A percentile compares a stretch with the other conserved stretches of the same genome.
Conservation (phyloP, 2,329 filamentous ascomycete genomes). For the Sarocladium oryzae region DNA sequence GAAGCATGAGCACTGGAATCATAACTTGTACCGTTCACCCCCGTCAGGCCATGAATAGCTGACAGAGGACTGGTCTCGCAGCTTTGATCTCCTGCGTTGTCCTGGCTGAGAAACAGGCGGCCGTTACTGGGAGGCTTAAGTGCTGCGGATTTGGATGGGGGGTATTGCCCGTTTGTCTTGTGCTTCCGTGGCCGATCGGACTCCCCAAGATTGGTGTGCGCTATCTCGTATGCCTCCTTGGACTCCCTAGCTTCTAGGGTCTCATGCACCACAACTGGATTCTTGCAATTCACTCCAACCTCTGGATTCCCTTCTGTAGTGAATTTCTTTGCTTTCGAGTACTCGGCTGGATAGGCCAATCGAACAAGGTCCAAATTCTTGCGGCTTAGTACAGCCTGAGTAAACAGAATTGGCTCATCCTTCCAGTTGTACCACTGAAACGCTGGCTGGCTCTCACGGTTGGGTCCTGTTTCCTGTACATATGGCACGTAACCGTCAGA, state of each 20-base stretch:
- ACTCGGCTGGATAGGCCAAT: conserved; percentile 26
- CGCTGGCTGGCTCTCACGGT: conserved; percentile 26
- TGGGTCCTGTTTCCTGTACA: conserved; percentile 20
- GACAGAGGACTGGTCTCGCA: neutral
- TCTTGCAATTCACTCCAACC: neutral
- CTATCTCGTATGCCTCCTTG: conserved; percentile 4
- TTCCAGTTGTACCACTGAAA: conserved; percentile 36
- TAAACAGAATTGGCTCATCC: conserved; percentile 22
- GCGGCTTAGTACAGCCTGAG: conserved; percentile 26
- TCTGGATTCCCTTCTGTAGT: conserved; percentile 4
- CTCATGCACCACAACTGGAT: neutral
- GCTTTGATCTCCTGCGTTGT: no score
- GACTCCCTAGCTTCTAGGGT: neutral
- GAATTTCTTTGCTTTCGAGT: conserved; percentile 16
- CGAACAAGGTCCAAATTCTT: conserved; percentile 29
- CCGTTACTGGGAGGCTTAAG: neutral
- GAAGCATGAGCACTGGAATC: neutral
- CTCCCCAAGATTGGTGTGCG: neutral
- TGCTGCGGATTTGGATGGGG: neutral
- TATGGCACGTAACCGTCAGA: conserved; percentile 36
- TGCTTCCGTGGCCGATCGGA: neutral
- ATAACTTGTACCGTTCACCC: no score
- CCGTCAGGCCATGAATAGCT: neutral
- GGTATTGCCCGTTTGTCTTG: neutral
- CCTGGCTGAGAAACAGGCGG: neutral